phyloP scores from a whole-genome alignment of 495 filamentous ascomycete genomes.

The Amniculicola lignicola region DNA sequence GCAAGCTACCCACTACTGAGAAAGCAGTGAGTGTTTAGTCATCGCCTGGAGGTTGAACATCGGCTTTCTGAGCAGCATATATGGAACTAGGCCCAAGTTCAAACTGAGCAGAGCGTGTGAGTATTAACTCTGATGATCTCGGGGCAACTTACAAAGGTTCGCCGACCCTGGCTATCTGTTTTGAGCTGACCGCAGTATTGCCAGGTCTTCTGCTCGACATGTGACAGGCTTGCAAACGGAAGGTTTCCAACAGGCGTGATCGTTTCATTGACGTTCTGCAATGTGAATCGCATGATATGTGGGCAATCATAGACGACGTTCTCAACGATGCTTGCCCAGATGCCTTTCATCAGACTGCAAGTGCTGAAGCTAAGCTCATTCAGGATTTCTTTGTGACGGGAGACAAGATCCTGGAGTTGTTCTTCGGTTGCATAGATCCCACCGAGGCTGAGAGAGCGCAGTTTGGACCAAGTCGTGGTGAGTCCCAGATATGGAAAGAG shows the following conservation, averaged over 20 bases:
- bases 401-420: conserved; percentile 12
- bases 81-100: background rate
- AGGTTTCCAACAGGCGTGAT: background rate
- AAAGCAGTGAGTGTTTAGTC: too few relatives aligned
- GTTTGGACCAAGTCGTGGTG: conserved; percentile 7
- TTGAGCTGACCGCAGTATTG: conserved; percentile 14
- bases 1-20: too few relatives aligned
- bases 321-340: conserved; percentile 22
- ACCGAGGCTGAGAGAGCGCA: conserved; percentile 15
- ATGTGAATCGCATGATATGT: background rate
- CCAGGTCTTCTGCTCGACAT: conserved; percentile 1
- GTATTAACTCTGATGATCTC: background rate
- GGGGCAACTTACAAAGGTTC: conserved; percentile 14
- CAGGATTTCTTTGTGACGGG: conserved; percentile 19
- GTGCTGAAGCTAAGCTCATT: background rate
- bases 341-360: conserved; percentile 16
- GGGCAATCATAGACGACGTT: conserved; percentile 7
- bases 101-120: too few relatives aligned
- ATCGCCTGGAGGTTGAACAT: too few relatives aligned
- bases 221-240: background rate
- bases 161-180: background rate
- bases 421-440: conserved; percentile 9
- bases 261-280: conserved; percentile 17
- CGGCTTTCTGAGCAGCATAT: background rate
- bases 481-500: conserved; percentile 11